A percentile compares a stretch with the other conserved stretches of the same genome.
phyloP scores from a whole-genome alignment of 805 yeast species.

The Cyberlindnera subsufficiens region DNA sequence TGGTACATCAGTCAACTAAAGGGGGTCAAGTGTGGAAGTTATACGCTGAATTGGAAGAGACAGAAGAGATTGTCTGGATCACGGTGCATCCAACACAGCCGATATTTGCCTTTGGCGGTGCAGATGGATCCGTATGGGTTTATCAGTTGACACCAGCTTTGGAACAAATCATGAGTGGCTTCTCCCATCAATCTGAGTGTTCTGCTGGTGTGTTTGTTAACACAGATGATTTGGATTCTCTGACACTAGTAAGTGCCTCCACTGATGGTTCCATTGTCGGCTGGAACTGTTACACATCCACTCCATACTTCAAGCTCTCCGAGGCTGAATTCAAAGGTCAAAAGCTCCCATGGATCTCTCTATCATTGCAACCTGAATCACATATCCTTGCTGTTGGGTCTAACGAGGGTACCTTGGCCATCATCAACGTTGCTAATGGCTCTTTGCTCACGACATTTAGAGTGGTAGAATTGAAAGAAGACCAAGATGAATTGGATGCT shows the following conservation, averaged over 20 bases:
- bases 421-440: slow-evolving; percentile 75
- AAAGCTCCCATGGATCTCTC: slow-evolving; percentile 87
- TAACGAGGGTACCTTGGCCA: slow-evolving; percentile 77
- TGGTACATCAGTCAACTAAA: slow-evolving; percentile 63
- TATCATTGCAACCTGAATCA: slow-evolving; percentile 43
- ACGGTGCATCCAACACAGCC: slow-evolving; percentile 71
- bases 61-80: slow-evolving; percentile 86
- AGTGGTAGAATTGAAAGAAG: slow-evolving; percentile 52
- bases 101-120: slow-evolving; percentile 86
- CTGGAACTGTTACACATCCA: slow-evolving; percentile 85
- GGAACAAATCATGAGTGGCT: slow-evolving; percentile 72
- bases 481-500: slow-evolving; percentile 54
- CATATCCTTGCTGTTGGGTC: slow-evolving; percentile 73
- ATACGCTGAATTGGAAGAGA: slow-evolving; percentile 70
- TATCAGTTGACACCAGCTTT: slow-evolving; percentile 62
- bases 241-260: slow-evolving; percentile 67
- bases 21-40: slow-evolving; percentile 82
- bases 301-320: slow-evolving; percentile 59
- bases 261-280: slow-evolving; percentile 83
- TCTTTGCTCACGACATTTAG: slow-evolving; percentile 58
- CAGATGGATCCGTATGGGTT: slow-evolving; percentile 93
- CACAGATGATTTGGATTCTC: slow-evolving; percentile 46
- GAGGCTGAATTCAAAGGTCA: slow-evolving; percentile 63
- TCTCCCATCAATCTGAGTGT: slow-evolving; percentile 75
- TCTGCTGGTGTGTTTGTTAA: slow-evolving; percentile 75